A percentile compares a stretch with the other conserved stretches of the same genome.
phyloP scores from a whole-genome alignment of 2,329 filamentous ascomycete species.

The Dryadomyces sulphureus region DNA sequence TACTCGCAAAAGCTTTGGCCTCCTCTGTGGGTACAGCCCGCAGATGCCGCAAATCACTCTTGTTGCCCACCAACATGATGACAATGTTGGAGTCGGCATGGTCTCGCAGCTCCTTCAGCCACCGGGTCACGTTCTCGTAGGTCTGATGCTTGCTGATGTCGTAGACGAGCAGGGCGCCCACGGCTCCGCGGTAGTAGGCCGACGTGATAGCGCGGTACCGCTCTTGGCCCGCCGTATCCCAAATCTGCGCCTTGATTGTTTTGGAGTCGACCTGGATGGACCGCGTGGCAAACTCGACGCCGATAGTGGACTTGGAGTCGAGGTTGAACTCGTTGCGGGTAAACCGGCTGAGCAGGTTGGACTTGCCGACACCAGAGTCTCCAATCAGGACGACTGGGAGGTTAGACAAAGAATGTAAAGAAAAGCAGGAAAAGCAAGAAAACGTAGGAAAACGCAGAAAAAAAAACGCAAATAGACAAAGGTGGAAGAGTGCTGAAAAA shows the following conservation, averaged over 20 bases:
- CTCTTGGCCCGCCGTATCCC: conserved; percentile 98
- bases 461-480: background rate
- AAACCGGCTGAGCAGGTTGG: conserved; percentile 98
- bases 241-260: conserved; percentile 99
- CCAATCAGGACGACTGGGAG: conserved; percentile 85
- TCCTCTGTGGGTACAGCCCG: conserved; percentile 95
- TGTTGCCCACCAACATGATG: conserved; percentile 99
- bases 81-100: conserved; percentile 98
- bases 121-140: conserved; percentile 96
- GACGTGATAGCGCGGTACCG: conserved; percentile 98
- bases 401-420: conserved; percentile 18
- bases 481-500: background rate
- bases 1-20: conserved; percentile 95
- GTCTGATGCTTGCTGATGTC: conserved; percentile 99
- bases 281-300: conserved; percentile 95
- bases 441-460: background rate
- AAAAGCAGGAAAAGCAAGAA: background rate
- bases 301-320: conserved; percentile 98
- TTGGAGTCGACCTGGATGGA: conserved; percentile 98
- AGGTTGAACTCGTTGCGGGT: conserved; percentile 99
- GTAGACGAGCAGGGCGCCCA: conserved; percentile 94
- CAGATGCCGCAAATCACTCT: conserved; percentile 99
- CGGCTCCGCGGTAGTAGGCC: conserved; percentile 95
- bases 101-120: conserved; percentile 96
- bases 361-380: conserved; percentile 99